Evolutionary conservation across 257 asterid genomes (phyloP).

Genomic region (Nicotiana obtusifolia): DNA sequence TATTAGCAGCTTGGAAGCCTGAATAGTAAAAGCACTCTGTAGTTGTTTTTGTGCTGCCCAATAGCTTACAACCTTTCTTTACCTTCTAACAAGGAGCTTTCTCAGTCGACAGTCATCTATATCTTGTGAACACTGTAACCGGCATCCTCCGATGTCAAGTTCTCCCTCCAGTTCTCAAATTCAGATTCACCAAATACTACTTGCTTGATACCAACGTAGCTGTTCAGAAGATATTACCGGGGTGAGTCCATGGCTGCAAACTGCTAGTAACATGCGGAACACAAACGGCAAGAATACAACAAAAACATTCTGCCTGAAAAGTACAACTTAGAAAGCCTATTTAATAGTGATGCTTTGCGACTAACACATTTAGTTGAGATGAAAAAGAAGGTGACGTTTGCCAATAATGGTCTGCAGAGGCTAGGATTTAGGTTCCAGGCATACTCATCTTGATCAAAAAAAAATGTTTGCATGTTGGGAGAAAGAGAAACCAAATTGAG

Average conservation of each 20-base stretch:
- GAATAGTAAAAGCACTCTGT: background rate
- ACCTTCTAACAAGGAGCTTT: background rate
- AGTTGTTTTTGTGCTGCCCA: background rate
- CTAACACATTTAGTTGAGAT: background rate
- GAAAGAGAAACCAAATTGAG: background rate
- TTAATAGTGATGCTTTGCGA: background rate
- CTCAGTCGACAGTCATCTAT: constrained; percentile 27
- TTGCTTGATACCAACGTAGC: constrained; percentile 84
- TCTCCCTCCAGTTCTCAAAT: constrained; percentile 72
- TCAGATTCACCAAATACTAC: constrained; percentile 85
- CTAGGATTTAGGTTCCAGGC: background rate
- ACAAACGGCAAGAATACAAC: background rate
- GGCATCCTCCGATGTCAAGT: constrained; percentile 66
- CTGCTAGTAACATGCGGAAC: background rate
- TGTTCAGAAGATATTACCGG: constrained; percentile 21
- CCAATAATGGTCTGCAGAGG: background rate
- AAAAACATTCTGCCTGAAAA: background rate
- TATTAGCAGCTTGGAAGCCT: background rate
- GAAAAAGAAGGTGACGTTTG: background rate
- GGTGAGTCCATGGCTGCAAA: background rate
- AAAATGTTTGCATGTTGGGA: background rate
- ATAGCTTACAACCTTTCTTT: background rate
- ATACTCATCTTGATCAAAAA: background rate
- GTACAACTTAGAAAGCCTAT: background rate
- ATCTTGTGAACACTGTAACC: constrained; percentile 80